Evolutionary conservation across 2,329 filamentous ascomycete species (phyloP), one percentile per base, ranked within the genome.

Genomic region (Elsinoe arachidis): DNA sequence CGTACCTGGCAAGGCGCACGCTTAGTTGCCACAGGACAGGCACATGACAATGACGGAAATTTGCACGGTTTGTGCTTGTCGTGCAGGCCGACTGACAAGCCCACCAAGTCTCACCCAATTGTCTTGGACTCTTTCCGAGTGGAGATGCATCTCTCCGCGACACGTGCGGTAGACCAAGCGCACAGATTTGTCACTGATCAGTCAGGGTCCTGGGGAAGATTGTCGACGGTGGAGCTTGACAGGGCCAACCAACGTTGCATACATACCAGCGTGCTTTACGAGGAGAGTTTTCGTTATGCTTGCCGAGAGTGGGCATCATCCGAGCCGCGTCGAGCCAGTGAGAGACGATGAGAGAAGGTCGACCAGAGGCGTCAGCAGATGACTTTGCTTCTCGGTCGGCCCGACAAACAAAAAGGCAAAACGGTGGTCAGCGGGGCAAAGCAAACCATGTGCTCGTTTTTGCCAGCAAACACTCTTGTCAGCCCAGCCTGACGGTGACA

Each of bases 381-480:
- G 41, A 46, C 41, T 46, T 46, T 46, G 21, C 10, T 14, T 26
- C 17, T 19, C 41, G 49, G 49, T 53, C 49, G 49, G 49, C 33
- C 49, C 49, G 49, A 53, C 34, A 38, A 53, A 35, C 9, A 52
- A 51, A 51, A 53, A 53, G 49, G 49, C 49, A 53, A 30, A 53
- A 53, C 49, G 49, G 34, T 51, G 26, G 49, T 53, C 49, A 53
- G 49, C 49, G 49, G 49, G 49, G 41, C 41, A 46, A 30, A 46
- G 21, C 21, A 46, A 46, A 51, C 26, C 46, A 51, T 51, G 46
- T 35, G 46, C 46, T 51, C 46, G 46, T 51, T 51, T 51, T 51
- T 51, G 46, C 46, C 46, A 51, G 46, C 46, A 51, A 37, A 51
- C 26, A 51, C 46, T 39, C 26, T 26, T 23, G 34, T 19, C 33